These are phyloP conservation scores for Amphirosellinia nigrospora DNA, from an alignment of 495 filamentous ascomycete genomes.

Conservation along the genomic window DNA sequence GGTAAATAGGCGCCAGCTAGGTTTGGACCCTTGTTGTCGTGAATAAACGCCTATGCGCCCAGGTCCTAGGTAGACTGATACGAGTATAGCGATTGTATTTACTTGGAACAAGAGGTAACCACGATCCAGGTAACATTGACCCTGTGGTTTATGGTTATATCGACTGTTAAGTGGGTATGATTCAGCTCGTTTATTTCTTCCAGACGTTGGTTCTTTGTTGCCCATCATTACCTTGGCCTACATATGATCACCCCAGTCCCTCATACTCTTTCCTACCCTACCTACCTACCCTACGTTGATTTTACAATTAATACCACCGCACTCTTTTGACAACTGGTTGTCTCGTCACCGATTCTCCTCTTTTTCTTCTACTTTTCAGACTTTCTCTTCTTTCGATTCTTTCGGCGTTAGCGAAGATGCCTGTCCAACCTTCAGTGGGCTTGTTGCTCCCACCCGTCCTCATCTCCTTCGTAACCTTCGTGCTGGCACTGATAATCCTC, in stretches of 20 bases:
- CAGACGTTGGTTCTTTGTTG: conserved; percentile 12
- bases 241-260: not conserved
- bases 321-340: conserved; percentile 23
- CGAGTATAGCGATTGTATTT: not conserved
- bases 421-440: conserved; percentile 19
- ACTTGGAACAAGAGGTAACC: not conserved
- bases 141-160: conserved; percentile 3
- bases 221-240: not conserved
- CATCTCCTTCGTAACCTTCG: conserved; percentile 64
- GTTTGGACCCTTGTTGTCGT: not conserved
- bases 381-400: not conserved
- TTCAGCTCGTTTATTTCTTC: not conserved
- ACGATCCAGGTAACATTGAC: not conserved
- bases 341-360: not conserved
- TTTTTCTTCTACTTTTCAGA: not conserved
- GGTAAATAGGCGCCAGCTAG: conserved; percentile 20
- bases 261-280: not conserved
- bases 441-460: conserved; percentile 41
- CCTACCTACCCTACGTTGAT: not conserved
- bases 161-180: too few relatives aligned
- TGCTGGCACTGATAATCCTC: conserved; percentile 71
- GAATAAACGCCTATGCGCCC: conserved; percentile 29
- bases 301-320: not conserved
- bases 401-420: conserved; percentile 23
- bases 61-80: not conserved